Percentiles rank a stretch among this genome's conserved stretches.
phyloP scores from a whole-genome alignment of 257 asterid species.

The Marsdenia floribunda region DNA sequence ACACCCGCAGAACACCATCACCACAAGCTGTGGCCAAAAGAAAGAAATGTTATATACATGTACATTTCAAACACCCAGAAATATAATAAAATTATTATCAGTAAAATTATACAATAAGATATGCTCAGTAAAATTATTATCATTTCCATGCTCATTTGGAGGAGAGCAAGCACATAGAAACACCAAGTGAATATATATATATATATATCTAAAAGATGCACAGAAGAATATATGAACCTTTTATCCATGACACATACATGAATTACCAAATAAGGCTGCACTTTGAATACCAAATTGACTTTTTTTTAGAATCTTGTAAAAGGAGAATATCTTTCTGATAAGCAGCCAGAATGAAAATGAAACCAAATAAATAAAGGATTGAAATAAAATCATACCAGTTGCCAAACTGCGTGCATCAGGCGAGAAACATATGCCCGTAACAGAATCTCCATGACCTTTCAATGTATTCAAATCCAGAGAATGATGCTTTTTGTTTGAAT shows the following conservation, averaged over 20 bases:
- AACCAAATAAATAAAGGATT: neutral
- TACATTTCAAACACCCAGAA: neutral
- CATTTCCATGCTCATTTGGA: neutral
- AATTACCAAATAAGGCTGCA: neutral
- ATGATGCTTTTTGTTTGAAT: conserved; percentile 75
- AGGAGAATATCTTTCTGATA: neutral
- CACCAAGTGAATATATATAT: too few relatives aligned
- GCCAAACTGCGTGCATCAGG: conserved; percentile 75
- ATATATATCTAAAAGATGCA: neutral
- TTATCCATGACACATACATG: neutral
- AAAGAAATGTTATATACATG: neutral
- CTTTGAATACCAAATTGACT: neutral
- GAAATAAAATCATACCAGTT: conserved; percentile 47
- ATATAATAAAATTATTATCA: neutral
- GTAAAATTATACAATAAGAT: neutral
- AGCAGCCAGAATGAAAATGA: neutral
- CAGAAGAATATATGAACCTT: neutral
- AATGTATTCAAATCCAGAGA: conserved; percentile 92
- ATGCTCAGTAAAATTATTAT: neutral
- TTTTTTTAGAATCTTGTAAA: neutral
- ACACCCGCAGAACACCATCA: conserved; percentile 84
- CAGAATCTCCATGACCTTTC: conserved; percentile 95
- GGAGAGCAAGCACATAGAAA: neutral
- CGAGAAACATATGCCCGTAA: conserved; percentile 77
- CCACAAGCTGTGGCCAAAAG: conserved; percentile 64